A percentile compares a stretch with the other conserved stretches of the same genome.
Evolutionary conservation across 768 basidiomycete genomes (phyloP).

Genomic region (Scleroderma citrinum): DNA sequence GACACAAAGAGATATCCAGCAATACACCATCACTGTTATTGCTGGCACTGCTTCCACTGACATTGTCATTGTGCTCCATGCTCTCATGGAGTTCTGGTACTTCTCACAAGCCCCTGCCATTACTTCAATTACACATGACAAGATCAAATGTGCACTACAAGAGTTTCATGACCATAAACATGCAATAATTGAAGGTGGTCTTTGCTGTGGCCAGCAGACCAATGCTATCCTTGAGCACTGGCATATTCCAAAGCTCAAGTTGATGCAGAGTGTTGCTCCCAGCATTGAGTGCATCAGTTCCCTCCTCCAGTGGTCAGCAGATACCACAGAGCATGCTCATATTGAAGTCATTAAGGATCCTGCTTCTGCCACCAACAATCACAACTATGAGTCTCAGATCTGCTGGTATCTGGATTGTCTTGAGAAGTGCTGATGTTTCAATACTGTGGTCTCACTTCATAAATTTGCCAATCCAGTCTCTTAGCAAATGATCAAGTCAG

Average conservation of each 20-base stretch:
- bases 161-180: conserved; percentile 34
- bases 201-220: conserved; percentile 19
- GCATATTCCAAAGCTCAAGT: conserved; percentile 39
- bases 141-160: conserved; percentile 16
- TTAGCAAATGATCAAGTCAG: conserved; percentile 8
- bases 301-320: conserved; percentile 21
- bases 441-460: conserved; percentile 4
- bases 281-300: conserved; percentile 26
- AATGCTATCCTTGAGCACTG: conserved; percentile 25
- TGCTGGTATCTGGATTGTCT: conserved; percentile 25
- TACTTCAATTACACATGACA: conserved; percentile 10
- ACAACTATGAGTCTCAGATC: conserved; percentile 27
- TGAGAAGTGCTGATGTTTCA: conserved; percentile 27
- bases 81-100: conserved; percentile 35
- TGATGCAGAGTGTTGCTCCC: conserved; percentile 29
- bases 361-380: conserved; percentile 19
- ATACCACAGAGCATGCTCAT: conserved; percentile 18
- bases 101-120: conserved; percentile 28
- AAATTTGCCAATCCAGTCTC: conserved; percentile 5
- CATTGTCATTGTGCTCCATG: conserved; percentile 29
- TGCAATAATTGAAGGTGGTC: conserved; percentile 25
- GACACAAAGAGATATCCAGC: conserved; percentile 34
- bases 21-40: conserved; percentile 30
- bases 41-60: conserved; percentile 24
- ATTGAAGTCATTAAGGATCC: conserved; percentile 30